Conservation (phyloP, 345 rosid genomes). For the Iberis pinnata region DNA sequence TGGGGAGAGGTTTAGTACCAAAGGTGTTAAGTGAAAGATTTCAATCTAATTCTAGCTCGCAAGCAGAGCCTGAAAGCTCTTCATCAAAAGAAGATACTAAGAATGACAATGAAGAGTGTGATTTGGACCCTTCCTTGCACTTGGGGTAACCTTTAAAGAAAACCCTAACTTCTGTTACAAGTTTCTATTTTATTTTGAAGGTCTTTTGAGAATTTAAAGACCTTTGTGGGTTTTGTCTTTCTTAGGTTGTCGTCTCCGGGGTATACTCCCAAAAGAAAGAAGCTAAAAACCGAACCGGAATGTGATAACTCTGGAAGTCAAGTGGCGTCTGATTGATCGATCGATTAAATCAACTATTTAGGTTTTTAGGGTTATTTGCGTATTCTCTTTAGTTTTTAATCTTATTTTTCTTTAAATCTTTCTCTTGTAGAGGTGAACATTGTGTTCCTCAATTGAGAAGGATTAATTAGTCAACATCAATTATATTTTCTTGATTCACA, state of each 20-base stretch:
- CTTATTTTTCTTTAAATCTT: no score
- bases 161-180: slow-evolving; percentile 24
- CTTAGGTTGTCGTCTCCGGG: slow-evolving; percentile 16
- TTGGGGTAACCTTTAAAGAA: slow-evolving; percentile 26
- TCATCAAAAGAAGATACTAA: slow-evolving; percentile 24
- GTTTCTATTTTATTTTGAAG: background rate
- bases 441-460: no score
- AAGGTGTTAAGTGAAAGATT: slow-evolving; percentile 12
- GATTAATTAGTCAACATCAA: no score
- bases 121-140: slow-evolving; percentile 34
- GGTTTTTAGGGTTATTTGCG: no score
- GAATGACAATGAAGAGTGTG: slow-evolving; percentile 21
- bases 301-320: slow-evolving; percentile 33
- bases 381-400: no score
- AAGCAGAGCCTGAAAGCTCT: slow-evolving; percentile 25
- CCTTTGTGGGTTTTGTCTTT: background rate
- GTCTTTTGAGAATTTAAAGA: background rate
- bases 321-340: slow-evolving; percentile 34
- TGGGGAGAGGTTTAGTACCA: slow-evolving; percentile 23
- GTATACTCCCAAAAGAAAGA: slow-evolving; percentile 20
- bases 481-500: no score
- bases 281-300: slow-evolving; percentile 18
- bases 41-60: slow-evolving; percentile 16
- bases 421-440: no score
- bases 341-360: no score